Percentiles rank a stretch among this genome's conserved stretches.
These are phyloP conservation scores for Zoysia pacifica DNA, from an alignment of 176 grass and related monocot genomes.

Conservation along the genomic window DNA sequence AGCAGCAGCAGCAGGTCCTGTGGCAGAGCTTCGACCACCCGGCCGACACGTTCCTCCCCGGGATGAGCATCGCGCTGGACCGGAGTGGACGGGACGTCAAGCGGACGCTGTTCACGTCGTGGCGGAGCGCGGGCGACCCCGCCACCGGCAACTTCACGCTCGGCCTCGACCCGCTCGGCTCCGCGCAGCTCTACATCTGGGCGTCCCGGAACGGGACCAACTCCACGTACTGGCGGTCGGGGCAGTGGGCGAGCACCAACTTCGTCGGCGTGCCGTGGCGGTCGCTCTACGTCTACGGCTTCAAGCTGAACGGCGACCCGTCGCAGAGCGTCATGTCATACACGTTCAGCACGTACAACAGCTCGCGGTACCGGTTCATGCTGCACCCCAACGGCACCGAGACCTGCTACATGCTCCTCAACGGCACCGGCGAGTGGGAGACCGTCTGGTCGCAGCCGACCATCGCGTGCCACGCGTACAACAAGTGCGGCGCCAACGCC, in stretches of 20 bases:
- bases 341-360: conserved; percentile 42
- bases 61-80: conserved; percentile 54
- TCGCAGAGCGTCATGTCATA: conserved; percentile 24
- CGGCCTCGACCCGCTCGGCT: conserved; percentile 54
- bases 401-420: conserved; percentile 55
- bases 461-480: conserved; percentile 57
- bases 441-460: conserved; percentile 60
- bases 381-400: conserved; percentile 52
- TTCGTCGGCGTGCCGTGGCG: conserved; percentile 52
- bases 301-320: conserved; percentile 44
- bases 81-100: not conserved
- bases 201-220: not conserved
- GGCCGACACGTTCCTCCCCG: conserved; percentile 33
- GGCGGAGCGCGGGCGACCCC: conserved; percentile 55
- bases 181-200: conserved; percentile 77
- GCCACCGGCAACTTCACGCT: conserved; percentile 56
- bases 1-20: not conserved
- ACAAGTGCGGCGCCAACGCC: conserved; percentile 66
- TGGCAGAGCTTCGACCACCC: conserved; percentile 55
- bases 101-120: conserved; percentile 55
- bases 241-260: conserved; percentile 32
- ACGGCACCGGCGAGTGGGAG: conserved; percentile 36
- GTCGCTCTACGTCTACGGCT: conserved; percentile 51
- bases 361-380: conserved; percentile 42
- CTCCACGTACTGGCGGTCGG: not conserved